Base-by-base conservation (phyloP, 306 rosid species). In the Abrus pulchellus region DNA sequence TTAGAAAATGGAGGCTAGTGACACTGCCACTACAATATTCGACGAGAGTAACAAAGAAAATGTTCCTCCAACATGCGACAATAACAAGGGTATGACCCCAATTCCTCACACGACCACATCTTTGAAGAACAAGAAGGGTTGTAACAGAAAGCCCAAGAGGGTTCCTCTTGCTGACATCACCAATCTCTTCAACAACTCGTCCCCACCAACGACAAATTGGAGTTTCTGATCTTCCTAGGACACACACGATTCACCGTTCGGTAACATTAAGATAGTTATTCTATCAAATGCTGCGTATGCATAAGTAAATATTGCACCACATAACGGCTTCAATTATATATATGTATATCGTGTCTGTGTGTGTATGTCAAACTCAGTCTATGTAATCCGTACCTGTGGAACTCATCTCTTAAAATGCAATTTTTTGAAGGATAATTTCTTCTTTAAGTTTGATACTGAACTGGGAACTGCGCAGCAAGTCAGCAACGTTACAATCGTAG, bases 131-230 rank as follows among this genome's bases (percentile, higher is more conserved):
- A 30, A n/a, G 28, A 34, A 56, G 30, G 32, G 28, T 1, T 34
- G 3, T 12, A 13, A 47, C 28, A 1, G 7, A 56, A 75, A 27
- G 9, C 3, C 2, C 3, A 82, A 66, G 48, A 72, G 83, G 34
- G 48, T 82, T 5, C 88, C 88, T 66, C 81, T 85, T 38, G 36
- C 75, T 32, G 86, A 85, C 28, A 68, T 85, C 38, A 85, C 88
- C 7, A 0, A 27, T 68, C 81, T 78, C 44, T 20, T 82, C 65
- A 28, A 53, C 55, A 34, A 57, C 10, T 72, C 73, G 72, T 20
- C 0, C 68, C 9, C 5, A 52, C 0, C 74, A 52, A 2, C 68
- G 47, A 7, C 52, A 13, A 14, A 13, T 0, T 62, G 48, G 1
- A 7, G 68, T 50, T 56, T 48, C 59, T 73, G 14, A 29, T 10